Evolutionary conservation across 2,329 filamentous ascomycete genomes (phyloP).

Genomic region (Trichoderma arundinaceum): DNA sequence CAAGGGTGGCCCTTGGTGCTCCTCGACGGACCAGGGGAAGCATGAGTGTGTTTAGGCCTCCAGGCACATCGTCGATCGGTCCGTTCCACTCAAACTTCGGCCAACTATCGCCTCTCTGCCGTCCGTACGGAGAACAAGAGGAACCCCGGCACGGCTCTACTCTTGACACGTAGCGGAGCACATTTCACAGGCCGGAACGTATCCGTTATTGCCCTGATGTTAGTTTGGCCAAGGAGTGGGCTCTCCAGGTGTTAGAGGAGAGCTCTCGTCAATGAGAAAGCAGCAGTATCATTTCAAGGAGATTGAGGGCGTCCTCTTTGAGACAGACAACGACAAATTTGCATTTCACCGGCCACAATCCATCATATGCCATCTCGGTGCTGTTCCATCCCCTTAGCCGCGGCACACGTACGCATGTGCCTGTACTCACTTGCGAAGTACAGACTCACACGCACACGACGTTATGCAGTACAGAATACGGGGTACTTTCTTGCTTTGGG

Average conservation of each 20-base stretch:
- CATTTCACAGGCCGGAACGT: conserved; percentile 22
- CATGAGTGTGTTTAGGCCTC: too few relatives aligned
- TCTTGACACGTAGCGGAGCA: conserved; percentile 29
- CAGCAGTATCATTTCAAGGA: conserved; percentile 13
- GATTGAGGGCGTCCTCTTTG: neutral
- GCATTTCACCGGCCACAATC: neutral
- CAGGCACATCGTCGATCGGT: conserved; percentile 25
- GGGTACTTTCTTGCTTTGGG: neutral
- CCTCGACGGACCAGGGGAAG: neutral
- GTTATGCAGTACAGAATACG: neutral
- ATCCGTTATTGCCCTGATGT: conserved; percentile 18
- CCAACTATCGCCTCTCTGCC: conserved; percentile 28
- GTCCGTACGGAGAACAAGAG: conserved; percentile 19
- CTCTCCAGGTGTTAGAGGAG: neutral
- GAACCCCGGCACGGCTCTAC: conserved; percentile 22
- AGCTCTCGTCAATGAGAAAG: neutral
- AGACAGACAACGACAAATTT: neutral
- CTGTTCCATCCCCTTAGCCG: conserved; percentile 5
- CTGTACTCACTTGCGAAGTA: neutral
- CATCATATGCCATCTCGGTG: neutral
- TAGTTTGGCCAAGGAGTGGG: conserved; percentile 3
- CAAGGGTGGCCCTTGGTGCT: conserved; percentile 6
- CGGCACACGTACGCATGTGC: conserved; percentile 21
- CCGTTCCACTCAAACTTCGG: conserved; percentile 29
- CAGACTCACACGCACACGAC: neutral